Conservation (phyloP, 2,329 filamentous ascomycete species). For the Aspergillus udagawae region DNA sequence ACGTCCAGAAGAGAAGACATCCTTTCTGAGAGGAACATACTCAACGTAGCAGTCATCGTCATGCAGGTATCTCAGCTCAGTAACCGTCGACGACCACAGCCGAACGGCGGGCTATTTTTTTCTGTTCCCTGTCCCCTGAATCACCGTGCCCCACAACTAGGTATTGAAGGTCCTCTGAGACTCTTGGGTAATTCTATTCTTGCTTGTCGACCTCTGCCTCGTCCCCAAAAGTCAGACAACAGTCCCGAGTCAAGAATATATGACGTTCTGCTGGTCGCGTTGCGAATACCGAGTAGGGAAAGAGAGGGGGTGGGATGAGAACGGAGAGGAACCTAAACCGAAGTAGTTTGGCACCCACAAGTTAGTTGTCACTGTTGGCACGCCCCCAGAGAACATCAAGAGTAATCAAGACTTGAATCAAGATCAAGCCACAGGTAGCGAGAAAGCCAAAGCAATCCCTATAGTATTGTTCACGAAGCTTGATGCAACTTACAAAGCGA, state of each 20-base stretch:
- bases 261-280: neutral
- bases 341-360: neutral
- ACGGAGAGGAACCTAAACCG: neutral
- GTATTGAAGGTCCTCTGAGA: neutral
- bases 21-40: conserved; percentile 32
- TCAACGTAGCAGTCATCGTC: conserved; percentile 41
- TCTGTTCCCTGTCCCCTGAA: conserved; percentile 10
- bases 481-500: neutral
- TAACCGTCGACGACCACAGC: conserved; percentile 27
- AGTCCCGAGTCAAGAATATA: neutral
- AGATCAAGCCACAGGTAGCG: neutral
- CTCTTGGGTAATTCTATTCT: neutral
- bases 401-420: neutral
- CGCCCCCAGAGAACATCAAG: neutral
- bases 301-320: neutral
- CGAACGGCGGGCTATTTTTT: conserved; percentile 16
- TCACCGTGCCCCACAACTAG: neutral
- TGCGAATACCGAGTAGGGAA: neutral
- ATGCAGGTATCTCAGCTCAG: conserved; percentile 28
- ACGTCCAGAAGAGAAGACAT: conserved; percentile 14
- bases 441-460: neutral
- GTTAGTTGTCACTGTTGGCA: neutral
- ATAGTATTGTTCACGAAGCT: neutral
- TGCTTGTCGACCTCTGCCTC: neutral
- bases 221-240: neutral